A percentile compares a stretch with the other conserved stretches of the same genome.
Evolutionary conservation across 1,139 yeast species (phyloP).

Genomic region (Debaryomyces psychrophilus): DNA sequence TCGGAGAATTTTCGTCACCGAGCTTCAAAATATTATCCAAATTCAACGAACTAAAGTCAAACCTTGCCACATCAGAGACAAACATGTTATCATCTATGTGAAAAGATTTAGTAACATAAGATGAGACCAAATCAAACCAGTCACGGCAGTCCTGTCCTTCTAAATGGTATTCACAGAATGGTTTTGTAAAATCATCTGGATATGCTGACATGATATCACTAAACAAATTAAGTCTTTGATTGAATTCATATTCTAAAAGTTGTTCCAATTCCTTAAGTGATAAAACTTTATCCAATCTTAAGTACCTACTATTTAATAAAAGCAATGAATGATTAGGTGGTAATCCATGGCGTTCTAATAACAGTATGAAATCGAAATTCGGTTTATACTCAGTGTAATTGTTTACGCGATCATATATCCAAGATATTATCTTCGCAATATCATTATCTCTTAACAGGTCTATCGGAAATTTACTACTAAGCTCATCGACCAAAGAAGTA

Average conservation of each 20-base stretch:
- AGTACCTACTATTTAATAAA: slow-evolving; percentile 47
- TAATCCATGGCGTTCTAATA: slow-evolving; percentile 29
- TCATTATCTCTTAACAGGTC: neutral
- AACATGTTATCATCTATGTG: slow-evolving; percentile 40
- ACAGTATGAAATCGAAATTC: slow-evolving; percentile 12
- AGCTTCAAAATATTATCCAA: slow-evolving; percentile 35
- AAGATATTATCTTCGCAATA: neutral
- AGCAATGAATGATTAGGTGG: slow-evolving; percentile 41
- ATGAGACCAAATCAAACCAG: slow-evolving; percentile 52
- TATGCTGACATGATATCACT: slow-evolving; percentile 34
- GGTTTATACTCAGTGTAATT: neutral
- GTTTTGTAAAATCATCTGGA: slow-evolving; percentile 30
- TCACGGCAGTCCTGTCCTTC: slow-evolving; percentile 27
- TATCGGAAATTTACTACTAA: neutral
- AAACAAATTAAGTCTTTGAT: slow-evolving; percentile 36
- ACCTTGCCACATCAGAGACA: slow-evolving; percentile 44
- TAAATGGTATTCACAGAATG: slow-evolving; percentile 26
- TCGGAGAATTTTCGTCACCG: slow-evolving; percentile 20
- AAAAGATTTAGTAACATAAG: slow-evolving; percentile 50
- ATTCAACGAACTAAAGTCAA: slow-evolving; percentile 44
- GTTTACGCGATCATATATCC: neutral
- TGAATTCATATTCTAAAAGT: slow-evolving; percentile 39
- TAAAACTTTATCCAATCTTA: slow-evolving; percentile 32
- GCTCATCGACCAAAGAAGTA: neutral
- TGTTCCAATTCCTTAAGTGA: slow-evolving; percentile 27